Percentiles rank a stretch among this genome's conserved stretches.
phyloP scores from a whole-genome alignment of 768 basidiomycete genomes.

The Russula ochroleuca region DNA sequence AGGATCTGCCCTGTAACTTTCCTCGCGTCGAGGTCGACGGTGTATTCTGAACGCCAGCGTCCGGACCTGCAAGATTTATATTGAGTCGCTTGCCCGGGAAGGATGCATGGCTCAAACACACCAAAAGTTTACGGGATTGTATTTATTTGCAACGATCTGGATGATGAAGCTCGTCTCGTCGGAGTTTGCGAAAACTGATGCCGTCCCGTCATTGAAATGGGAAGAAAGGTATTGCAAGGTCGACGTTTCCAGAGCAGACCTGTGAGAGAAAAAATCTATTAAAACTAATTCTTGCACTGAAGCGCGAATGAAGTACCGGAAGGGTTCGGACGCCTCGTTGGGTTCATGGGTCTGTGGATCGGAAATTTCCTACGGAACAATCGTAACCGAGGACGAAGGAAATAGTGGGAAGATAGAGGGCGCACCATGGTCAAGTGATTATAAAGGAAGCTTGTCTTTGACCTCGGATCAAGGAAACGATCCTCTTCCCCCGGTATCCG shows the following conservation, averaged over 20 bases:
- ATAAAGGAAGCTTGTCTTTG: conserved; percentile 72
- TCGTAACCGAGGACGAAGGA: not conserved
- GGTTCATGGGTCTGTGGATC: conserved; percentile 62
- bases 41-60: conserved; percentile 88
- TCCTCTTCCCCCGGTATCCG: conserved; percentile 52
- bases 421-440: conserved; percentile 81
- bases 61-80: conserved; percentile 63
- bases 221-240: conserved; percentile 64
- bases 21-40: conserved; percentile 60
- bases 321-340: conserved; percentile 62
- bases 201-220: conserved; percentile 80
- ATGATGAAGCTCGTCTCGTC: conserved; percentile 52
- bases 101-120: conserved; percentile 34
- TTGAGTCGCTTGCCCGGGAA: not conserved
- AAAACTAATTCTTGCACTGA: not conserved
- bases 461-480: conserved; percentile 80
- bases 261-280: conserved; percentile 32
- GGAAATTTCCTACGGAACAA: conserved; percentile 59
- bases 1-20: conserved; percentile 68
- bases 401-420: conserved; percentile 21
- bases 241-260: conserved; percentile 65
- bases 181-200: conserved; percentile 60
- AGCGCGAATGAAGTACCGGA: conserved; percentile 51
- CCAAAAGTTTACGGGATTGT: conserved; percentile 94
- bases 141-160: conserved; percentile 92